Evolutionary conservation across 306 rosid genomes (phyloP).

Genomic region (Citrullus mucosospermus): DNA sequence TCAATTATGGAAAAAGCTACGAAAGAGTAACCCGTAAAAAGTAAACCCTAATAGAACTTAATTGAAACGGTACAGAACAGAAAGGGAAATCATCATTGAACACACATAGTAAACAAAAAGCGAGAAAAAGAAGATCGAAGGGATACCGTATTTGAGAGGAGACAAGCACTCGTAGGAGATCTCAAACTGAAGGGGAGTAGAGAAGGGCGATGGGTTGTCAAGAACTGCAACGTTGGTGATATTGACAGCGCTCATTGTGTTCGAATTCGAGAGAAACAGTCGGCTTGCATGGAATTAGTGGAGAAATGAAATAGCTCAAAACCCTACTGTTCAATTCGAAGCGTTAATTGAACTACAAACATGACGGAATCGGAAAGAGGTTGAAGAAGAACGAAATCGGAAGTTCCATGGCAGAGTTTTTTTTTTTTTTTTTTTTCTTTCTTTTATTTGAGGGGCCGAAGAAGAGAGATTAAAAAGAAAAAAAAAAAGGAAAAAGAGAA

Average conservation of each 20-base stretch:
- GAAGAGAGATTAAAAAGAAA: background rate
- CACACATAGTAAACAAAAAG: background rate
- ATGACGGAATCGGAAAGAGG: background rate
- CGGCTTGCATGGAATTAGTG: background rate
- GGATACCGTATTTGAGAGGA: constrained; percentile 57
- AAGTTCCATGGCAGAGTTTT: background rate
- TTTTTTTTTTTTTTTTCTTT: background rate
- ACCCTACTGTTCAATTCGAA: background rate
- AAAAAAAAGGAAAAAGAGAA: background rate
- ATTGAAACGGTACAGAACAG: background rate
- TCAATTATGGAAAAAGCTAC: background rate
- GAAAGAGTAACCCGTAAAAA: background rate
- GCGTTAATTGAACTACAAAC: background rate
- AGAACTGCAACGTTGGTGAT: constrained; percentile 81
- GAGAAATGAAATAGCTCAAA: background rate
- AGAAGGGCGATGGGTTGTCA: constrained; percentile 64
- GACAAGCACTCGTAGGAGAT: constrained; percentile 79
- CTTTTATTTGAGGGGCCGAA: background rate
- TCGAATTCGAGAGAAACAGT: background rate
- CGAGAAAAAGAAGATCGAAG: background rate
- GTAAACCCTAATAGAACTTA: background rate
- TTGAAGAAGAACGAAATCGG: background rate
- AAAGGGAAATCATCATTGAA: background rate
- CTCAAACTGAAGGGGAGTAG: constrained; percentile 77
- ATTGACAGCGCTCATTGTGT: constrained; percentile 70